These are phyloP conservation scores for Boletus barrowsii DNA, from an alignment of 768 basidiomycete species.

Conservation along the genomic window DNA sequence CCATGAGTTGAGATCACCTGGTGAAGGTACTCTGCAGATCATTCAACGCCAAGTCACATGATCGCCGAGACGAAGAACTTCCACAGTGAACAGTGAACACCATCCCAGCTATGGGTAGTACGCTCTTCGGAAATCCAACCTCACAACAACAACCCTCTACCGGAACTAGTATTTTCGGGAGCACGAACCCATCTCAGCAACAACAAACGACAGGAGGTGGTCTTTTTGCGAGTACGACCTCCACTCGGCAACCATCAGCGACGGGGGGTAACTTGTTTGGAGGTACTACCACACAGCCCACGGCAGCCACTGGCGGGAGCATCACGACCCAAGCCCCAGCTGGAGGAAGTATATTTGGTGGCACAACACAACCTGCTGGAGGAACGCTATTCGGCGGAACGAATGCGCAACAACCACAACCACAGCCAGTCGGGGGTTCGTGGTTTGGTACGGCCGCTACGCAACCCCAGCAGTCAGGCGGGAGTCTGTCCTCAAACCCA, in stretches of 20 bases:
- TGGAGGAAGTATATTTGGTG: conserved; percentile 23
- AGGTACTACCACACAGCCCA: background rate
- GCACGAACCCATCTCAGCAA: conserved; percentile 23
- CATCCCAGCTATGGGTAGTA: conserved; percentile 12
- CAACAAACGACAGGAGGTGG: conserved; percentile 16
- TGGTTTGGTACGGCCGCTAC: conserved; percentile 21
- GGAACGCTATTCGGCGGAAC: conserved; percentile 25
- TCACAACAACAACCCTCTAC: conserved; percentile 21
- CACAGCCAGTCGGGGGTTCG: conserved; percentile 12
- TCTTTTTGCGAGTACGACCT: conserved; percentile 15
- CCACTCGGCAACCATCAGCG: conserved; percentile 13
- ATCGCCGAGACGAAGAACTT: background rate
- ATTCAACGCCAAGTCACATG: conserved; percentile 13
- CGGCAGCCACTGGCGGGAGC: background rate
- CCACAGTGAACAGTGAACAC: background rate
- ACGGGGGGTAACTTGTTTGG: conserved; percentile 19
- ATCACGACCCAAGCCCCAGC: conserved; percentile 8
- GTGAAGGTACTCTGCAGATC: no score
- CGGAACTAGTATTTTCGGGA: conserved; percentile 26
- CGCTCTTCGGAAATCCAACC: conserved; percentile 24
- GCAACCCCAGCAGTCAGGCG: conserved; percentile 22
- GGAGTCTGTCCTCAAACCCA: conserved; percentile 26
- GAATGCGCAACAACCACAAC: conserved; percentile 15
- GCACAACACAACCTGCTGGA: conserved; percentile 16
- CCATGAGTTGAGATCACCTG: no score